Base-by-base conservation (phyloP, 257 asterid genomes). In the Nicotiana tomentosiformis region DNA sequence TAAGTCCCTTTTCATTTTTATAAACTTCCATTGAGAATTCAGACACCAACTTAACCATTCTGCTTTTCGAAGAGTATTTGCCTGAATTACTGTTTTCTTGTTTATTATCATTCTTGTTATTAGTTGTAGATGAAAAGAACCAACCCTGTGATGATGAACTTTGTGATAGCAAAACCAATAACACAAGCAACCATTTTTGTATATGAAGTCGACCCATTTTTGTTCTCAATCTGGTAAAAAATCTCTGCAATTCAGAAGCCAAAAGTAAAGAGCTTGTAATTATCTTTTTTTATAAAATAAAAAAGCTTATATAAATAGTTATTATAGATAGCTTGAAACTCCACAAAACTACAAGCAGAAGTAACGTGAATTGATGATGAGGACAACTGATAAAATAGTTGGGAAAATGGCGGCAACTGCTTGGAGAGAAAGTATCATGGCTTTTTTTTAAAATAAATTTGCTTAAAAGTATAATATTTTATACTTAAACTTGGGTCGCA, bases 11-110 rank as follows among this genome's bases (percentile, higher is more conserved):
- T 49, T 53, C 77, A 84, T 88, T 87, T n/a, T 86, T 82, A 11
- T 89, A 82, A 65, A 87, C 82, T 82, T 91, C 90, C 81, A 94
- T 85, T 9, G 98, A 91, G 84, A 96, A 93, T 32, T 93, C 96
- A 11, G 96, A 89, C 49, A 82, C 88, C 14, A 17, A 51, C 60
- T 72, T 72, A 74, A 49, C 80, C 11, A 16, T 3, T 33, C 35
- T 64, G 3, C 78, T 83, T 23, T 77, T 83, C 23, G 68, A 17
- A 60, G 9, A 10, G 1, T 57, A 60, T 33, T 78, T 17, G 32
- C n/a, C 49, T 58, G 35, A 43, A 43, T 82, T 66, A 30, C 20
- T 30, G 1, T 57, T 74, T 51, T 78, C 83, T n/a, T 83, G 29
- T 33, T 85, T 81, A 35, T 66, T 35, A 56, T 85, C 11, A 68